Percentiles rank a stretch among this genome's conserved stretches.
These are phyloP conservation scores for Lasiosphaeria ovina DNA, from an alignment of 495 filamentous ascomycete genomes.

Conservation along the genomic window DNA sequence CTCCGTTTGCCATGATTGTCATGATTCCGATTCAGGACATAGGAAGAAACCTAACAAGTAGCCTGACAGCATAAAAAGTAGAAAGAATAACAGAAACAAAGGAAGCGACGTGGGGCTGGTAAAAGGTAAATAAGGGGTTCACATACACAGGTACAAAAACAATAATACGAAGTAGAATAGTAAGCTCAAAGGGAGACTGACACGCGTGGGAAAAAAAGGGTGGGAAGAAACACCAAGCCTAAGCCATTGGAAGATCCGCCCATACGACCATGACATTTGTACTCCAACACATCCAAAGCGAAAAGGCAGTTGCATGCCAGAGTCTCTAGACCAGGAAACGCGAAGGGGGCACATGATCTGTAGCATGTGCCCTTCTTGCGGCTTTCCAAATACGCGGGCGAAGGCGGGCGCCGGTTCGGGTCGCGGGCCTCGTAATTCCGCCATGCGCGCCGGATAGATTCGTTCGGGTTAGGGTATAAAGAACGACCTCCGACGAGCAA, in stretches of 20 bases:
- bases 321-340: slow-evolving; percentile 3
- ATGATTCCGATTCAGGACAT: slow-evolving; percentile 4
- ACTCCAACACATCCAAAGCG: slow-evolving; percentile 35
- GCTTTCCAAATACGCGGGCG: slow-evolving; percentile 10
- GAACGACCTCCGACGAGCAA: slow-evolving; percentile 27
- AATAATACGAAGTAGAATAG: slow-evolving; percentile 22
- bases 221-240: slow-evolving; percentile 26
- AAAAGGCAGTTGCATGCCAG: slow-evolving; percentile 8
- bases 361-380: slow-evolving; percentile 6
- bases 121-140: slow-evolving; percentile 3
- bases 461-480: slow-evolving; percentile 31
- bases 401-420: background rate
- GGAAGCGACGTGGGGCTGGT: slow-evolving; percentile 7
- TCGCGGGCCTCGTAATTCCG: slow-evolving; percentile 2
- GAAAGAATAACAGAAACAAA: slow-evolving; percentile 6
- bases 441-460: slow-evolving; percentile 23
- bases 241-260: slow-evolving; percentile 18
- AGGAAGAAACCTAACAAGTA: background rate
- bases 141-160: slow-evolving; percentile 21
- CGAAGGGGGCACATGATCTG: background rate
- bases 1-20: slow-evolving; percentile 16
- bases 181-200: slow-evolving; percentile 17
- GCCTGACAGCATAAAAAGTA: slow-evolving; percentile 5
- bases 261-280: slow-evolving; percentile 27
- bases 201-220: slow-evolving; percentile 13